A percentile compares a stretch with the other conserved stretches of the same genome.
Evolutionary conservation across 1,284 basidiomycete genomes (phyloP).

Genomic region (Fistulinella cinereoalba): DNA sequence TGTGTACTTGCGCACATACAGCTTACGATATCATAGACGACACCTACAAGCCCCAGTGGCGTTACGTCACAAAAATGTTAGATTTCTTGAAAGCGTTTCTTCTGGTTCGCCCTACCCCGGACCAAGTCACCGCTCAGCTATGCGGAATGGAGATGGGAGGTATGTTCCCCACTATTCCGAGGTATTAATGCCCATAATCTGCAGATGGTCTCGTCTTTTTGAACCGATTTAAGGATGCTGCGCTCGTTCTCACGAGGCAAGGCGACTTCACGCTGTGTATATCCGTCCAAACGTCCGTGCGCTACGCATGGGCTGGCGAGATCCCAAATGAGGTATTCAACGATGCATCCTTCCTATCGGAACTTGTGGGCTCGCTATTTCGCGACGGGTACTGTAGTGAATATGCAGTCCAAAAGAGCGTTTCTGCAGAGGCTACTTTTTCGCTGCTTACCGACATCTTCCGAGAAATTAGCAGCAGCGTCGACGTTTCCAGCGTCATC

Average conservation of each 20-base stretch:
- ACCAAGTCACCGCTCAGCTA: neutral
- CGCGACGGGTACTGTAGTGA: conserved; percentile 9
- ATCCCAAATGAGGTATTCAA: conserved; percentile 7
- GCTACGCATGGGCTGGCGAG: neutral
- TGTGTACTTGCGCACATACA: neutral
- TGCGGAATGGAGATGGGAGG: neutral
- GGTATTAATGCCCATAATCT: neutral
- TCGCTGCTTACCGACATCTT: conserved; percentile 42
- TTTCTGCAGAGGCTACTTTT: too few species aligned
- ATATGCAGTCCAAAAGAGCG: too few species aligned
- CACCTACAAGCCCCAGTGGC: neutral
- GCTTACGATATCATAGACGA: neutral
- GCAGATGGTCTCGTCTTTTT: neutral
- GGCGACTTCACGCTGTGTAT: conserved; percentile 21
- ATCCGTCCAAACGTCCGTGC: conserved; percentile 30
- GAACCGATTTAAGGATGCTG: conserved; percentile 9
- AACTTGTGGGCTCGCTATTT: conserved; percentile 8
- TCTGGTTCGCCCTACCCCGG: neutral
- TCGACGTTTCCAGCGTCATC: conserved; percentile 30
- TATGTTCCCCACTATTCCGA: neutral
- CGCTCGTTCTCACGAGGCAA: conserved; percentile 27
- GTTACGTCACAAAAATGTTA: neutral
- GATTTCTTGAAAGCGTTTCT: neutral
- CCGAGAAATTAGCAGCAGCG: conserved; percentile 25
- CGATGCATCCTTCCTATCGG: conserved; percentile 5